Base-by-base conservation (phyloP, 192 early-diverging fungal genomes). In the Coemansia sp. region DNA sequence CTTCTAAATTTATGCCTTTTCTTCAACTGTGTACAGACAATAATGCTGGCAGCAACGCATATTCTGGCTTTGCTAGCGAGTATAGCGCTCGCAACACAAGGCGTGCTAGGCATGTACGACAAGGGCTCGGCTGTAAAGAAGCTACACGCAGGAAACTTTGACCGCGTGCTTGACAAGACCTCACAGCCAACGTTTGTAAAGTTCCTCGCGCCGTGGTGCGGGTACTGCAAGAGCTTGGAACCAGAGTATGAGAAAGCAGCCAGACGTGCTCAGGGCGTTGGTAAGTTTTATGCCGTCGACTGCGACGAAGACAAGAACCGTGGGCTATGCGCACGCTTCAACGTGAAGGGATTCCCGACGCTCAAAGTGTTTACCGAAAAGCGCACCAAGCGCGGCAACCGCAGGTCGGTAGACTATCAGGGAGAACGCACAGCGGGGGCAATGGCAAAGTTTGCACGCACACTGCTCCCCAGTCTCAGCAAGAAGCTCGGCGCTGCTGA, bases 161-260 rank as follows among this genome's bases (percentile, higher is more conserved):
- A 85, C 26, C 64, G 68, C 0, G 80, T 81, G 35, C 74, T 94
- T 72, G 66, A 85, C n/a, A 73, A 76, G 4, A 87, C 90, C 66
- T 81, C 90, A 9, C 76, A 94, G 71, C 86, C 91, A 8, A 94
- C 93, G 16, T 87, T 95, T 64, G 92, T 93, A 23, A 94, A 96
- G 75, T 98, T 98, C 77, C 97, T 90, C 70, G 97, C 95, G 11
- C 97, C 96, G 32, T 98, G 96, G 93, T 96, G 95, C 80, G 95
- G 95, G 21, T 92, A 96, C 80, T 98, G 96, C 77, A 88, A 96
- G 85, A 91, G 83, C 26, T 70, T 95, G 66, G 90, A 87, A 19
- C 95, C 95, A 17, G 91, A 92, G 52, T 99, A 94, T 85, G 91
- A 95, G 67, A 93, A 92, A 42, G 97, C 91, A 0, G 97, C 95